Evolutionary conservation across 2,329 filamentous ascomycete species (phyloP).

Genomic region (Venturia pyrina): DNA sequence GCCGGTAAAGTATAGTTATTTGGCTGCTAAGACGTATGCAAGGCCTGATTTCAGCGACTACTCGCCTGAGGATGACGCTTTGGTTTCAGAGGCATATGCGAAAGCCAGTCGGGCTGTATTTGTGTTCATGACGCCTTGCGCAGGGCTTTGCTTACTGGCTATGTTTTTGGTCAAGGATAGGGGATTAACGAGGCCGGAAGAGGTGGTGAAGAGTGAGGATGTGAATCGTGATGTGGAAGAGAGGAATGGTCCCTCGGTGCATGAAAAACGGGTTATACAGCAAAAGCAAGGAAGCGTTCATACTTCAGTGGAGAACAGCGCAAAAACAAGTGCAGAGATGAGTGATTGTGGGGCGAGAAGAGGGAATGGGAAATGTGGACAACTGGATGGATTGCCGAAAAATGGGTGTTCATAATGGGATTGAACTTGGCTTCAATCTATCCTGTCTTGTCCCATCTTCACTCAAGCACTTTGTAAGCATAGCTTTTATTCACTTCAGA

Average conservation of each 20-base stretch:
- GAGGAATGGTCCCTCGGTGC: neutral
- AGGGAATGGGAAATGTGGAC: neutral
- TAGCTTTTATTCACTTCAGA: neutral
- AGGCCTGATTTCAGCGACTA: slow-evolving; percentile 9
- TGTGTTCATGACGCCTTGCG: slow-evolving; percentile 5
- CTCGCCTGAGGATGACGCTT: neutral
- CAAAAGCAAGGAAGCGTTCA: too few species aligned
- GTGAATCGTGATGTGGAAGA: neutral
- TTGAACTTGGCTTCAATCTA: neutral
- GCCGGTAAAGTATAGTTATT: slow-evolving; percentile 22
- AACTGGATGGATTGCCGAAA: neutral
- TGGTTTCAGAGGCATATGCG: slow-evolving; percentile 9
- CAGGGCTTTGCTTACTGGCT: neutral
- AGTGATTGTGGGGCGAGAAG: neutral
- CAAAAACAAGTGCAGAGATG: neutral
- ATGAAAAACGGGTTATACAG: neutral
- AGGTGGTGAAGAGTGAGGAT: neutral
- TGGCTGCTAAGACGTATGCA: slow-evolving; percentile 20
- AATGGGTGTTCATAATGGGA: neutral
- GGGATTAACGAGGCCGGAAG: slow-evolving; percentile 7
- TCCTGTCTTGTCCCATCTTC: neutral
- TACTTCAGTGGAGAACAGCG: neutral
- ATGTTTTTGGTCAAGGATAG: slow-evolving; percentile 10
- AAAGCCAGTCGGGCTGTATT: slow-evolving; percentile 7
- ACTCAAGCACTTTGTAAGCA: neutral